Conservation (phyloP, 2,329 filamentous ascomycete species). For the Boeremia exigua region DNA sequence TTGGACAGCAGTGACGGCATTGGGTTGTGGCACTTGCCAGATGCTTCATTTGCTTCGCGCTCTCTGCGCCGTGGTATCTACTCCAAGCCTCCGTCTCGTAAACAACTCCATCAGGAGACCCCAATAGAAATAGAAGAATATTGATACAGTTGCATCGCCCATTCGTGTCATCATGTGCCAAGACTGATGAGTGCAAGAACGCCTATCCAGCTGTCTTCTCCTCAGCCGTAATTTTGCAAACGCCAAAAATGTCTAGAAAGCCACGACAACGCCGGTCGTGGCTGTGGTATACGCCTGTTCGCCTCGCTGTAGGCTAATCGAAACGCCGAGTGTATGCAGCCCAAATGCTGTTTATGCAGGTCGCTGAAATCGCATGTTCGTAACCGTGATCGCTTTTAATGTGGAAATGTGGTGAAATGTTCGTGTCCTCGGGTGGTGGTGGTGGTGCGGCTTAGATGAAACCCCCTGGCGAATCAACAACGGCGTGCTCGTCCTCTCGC, state of each 20-base stretch:
- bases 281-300: constrained; percentile 40
- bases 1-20: neutral
- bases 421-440: neutral
- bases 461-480: constrained; percentile 32
- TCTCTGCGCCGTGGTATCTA: constrained; percentile 30
- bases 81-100: constrained; percentile 12
- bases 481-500: constrained; percentile 45
- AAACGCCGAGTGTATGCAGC: constrained; percentile 45
- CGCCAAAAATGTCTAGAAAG: constrained; percentile 35
- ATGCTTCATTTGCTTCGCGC: constrained; percentile 25
- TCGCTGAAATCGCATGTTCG: constrained; percentile 42
- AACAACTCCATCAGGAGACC: constrained; percentile 13
- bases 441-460: constrained; percentile 13
- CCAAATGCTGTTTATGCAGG: constrained; percentile 43
- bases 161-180: constrained; percentile 25
- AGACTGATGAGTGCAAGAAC: constrained; percentile 30
- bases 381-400: constrained; percentile 39
- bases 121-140: constrained; percentile 18
- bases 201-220: constrained; percentile 24
- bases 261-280: constrained; percentile 34
- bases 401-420: constrained; percentile 10
- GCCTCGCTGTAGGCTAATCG: constrained; percentile 37
- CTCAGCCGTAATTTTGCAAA: constrained; percentile 29
- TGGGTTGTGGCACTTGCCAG: constrained; percentile 14
- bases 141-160: constrained; percentile 25